Evolutionary conservation across 2,329 filamentous ascomycete species (phyloP).

Genomic region (Claviceps capensis): DNA sequence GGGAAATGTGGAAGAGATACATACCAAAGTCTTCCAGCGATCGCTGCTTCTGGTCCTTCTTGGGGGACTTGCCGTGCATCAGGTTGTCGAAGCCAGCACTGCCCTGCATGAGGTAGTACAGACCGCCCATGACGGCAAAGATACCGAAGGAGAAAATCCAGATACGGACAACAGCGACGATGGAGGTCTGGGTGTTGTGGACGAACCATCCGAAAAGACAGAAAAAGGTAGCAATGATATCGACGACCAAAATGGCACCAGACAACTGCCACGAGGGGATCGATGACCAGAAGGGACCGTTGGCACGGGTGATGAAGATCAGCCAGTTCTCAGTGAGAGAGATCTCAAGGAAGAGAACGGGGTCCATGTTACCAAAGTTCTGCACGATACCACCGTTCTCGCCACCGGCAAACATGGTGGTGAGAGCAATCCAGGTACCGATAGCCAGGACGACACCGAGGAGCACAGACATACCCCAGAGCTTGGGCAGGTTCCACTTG

Average conservation of each 20-base stretch:
- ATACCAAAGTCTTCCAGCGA: constrained; percentile 82
- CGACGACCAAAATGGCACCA: constrained; percentile 67
- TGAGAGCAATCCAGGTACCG: constrained; percentile 81
- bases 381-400: constrained; percentile 73
- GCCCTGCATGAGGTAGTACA: constrained; percentile 66
- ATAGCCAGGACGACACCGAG: constrained; percentile 69
- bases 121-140: constrained; percentile 68
- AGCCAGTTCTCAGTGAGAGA: constrained; percentile 90
- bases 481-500: constrained; percentile 90
- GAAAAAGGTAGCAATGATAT: constrained; percentile 76
- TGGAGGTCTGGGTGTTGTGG: constrained; percentile 47
- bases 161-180: constrained; percentile 74
- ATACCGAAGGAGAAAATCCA: constrained; percentile 88
- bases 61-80: constrained; percentile 79
- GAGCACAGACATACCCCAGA: constrained; percentile 84
- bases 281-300: constrained; percentile 84
- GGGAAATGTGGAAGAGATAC: constrained; percentile 19
- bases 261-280: constrained; percentile 75
- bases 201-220: constrained; percentile 76
- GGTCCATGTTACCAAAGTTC: constrained; percentile 72
- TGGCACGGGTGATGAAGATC: constrained; percentile 90
- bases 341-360: constrained; percentile 79
- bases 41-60: constrained; percentile 70
- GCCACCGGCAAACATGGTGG: constrained; percentile 61
- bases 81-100: constrained; percentile 76